Conservation (phyloP, 2,329 filamentous ascomycete species). For the Fusarium humuli region DNA sequence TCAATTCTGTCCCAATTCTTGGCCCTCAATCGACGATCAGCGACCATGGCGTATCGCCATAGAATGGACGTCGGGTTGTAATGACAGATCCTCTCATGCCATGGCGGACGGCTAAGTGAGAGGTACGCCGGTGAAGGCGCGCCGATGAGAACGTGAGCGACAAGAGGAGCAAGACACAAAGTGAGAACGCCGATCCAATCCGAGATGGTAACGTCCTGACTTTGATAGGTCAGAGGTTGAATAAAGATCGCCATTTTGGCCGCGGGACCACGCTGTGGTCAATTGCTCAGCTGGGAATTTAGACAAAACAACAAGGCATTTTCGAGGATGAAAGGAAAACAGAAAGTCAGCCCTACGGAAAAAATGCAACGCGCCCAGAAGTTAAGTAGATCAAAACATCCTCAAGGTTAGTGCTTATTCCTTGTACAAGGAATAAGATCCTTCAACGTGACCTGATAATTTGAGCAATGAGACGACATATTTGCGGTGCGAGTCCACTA, state of each 20-base stretch:
- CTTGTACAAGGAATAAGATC: not conserved
- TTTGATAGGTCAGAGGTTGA: slow-evolving; percentile 9
- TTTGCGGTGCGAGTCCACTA: not conserved
- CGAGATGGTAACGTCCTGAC: not conserved
- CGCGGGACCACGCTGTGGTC: accelerated
- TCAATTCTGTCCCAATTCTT: slow-evolving; percentile 13
- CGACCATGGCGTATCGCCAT: slow-evolving; percentile 18
- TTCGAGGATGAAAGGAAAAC: accelerated
- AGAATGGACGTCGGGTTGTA: slow-evolving; percentile 32
- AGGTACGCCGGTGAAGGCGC: slow-evolving; percentile 13
- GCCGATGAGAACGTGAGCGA: slow-evolving; percentile 26
- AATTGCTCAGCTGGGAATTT: not conserved
- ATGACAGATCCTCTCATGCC: slow-evolving; percentile 25
- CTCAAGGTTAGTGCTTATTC: not conserved
- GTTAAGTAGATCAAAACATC: not conserved
- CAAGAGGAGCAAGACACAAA: slow-evolving; percentile 21
- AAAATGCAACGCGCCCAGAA: not conserved
- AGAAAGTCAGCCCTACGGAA: not conserved
- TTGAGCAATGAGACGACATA: not conserved
- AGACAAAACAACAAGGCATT: not conserved
- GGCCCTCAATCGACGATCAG: slow-evolving; percentile 15
- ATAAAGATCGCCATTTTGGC: not conserved
- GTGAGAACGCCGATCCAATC: slow-evolving; percentile 24
- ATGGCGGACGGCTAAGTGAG: slow-evolving; percentile 3
- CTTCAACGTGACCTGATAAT: not conserved